Evolutionary conservation across 345 rosid genomes (phyloP), one percentile per base, ranked within the genome.

Genomic region (Jatropha curcas): DNA sequence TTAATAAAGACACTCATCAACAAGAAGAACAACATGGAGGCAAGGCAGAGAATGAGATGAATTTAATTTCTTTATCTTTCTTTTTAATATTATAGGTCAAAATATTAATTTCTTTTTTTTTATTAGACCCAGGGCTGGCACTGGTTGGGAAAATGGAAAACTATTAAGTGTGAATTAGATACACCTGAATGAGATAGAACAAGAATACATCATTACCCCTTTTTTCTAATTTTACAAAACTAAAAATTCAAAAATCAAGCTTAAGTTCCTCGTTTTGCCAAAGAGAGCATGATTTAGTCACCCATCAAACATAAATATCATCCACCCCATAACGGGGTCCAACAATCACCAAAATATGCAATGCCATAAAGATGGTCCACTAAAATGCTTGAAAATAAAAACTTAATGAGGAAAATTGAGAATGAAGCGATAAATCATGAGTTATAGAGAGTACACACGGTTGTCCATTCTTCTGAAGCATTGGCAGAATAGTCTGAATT

Each of bases 401-500:
- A 35, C 34, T 4, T 28, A 11, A 71, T 22, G 12, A 6, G 17
- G 16, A 39, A 30, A 52, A 55, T 41, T 24, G 33, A 62, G 60
- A 76, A 35, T 68, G 67, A 46, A 60, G 65, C 25, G 35, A 74
- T 17, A 56, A 67, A 61, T 68, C 19, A 73, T 62, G 16, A 71
- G 68, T 60, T 55, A 56, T 66, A 70, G 45, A 39, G 82, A 33
- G 81, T 55, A 81, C 96, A 53, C 84, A 94, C 97, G 77, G 85
- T 41, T 87, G 89, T 65, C 84, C 81, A 82, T 84, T 82, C 81
- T 82, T 89, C 72, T 78, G 89, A 79, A 94, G 83, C 94, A 92
- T 90, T 57, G 96, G 98, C 83, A 87, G 71, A 71, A 94, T 82
- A 61, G 91, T 88, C 79, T 92, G 97, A 83, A 94, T 83, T 52